Conservation (phyloP, 169 alveolate species). For the Plasmodium berghei region DNA sequence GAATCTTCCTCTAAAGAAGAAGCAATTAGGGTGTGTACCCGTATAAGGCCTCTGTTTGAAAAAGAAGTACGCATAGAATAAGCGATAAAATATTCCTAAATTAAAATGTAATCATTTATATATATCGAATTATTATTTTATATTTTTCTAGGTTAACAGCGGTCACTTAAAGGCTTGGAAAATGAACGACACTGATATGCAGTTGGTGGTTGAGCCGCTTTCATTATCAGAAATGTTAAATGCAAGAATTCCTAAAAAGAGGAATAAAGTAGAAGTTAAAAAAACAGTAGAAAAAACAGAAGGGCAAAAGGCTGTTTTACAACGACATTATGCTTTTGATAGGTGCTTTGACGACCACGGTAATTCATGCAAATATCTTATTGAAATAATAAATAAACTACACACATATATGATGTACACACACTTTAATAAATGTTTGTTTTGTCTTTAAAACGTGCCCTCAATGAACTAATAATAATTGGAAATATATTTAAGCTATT, state of each 20-base stretch:
- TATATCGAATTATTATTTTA: background rate
- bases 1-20: conserved; percentile 83
- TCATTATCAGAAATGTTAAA: conserved; percentile 81
- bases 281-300: conserved; percentile 81
- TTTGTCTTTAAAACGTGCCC: too few species aligned
- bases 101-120: background rate
- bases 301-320: conserved; percentile 84
- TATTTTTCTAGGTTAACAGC: conserved; percentile 75
- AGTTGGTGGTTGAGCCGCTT: conserved; percentile 84
- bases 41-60: conserved; percentile 85
- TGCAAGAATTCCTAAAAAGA: conserved; percentile 75
- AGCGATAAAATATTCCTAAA: background rate
- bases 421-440: too few species aligned
- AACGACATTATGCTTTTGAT: conserved; percentile 83
- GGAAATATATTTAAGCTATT: too few species aligned
- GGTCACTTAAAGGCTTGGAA: conserved; percentile 87
- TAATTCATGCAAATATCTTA: conserved; percentile 26
- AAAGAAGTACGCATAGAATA: conserved; percentile 79
- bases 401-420: too few species aligned
- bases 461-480: too few species aligned
- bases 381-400: background rate
- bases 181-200: conserved; percentile 79
- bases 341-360: conserved; percentile 85
- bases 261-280: conserved; percentile 69
- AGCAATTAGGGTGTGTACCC: conserved; percentile 84